A percentile compares a stretch with the other conserved stretches of the same genome.
phyloP scores from a whole-genome alignment of 2,329 filamentous ascomycete species.

The Bipolaris zeicola region DNA sequence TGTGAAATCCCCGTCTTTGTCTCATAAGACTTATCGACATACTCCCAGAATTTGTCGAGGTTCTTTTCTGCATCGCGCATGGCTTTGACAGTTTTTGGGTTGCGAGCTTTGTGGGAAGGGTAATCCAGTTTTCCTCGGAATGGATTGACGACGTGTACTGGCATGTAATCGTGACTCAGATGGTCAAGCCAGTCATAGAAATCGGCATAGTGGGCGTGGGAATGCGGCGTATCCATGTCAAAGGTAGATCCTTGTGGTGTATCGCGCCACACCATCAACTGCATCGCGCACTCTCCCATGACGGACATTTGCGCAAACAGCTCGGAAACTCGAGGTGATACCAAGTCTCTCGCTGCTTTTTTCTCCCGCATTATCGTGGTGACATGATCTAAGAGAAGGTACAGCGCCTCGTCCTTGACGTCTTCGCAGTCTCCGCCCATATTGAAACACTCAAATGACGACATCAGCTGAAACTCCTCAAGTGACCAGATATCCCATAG shows the following conservation, averaged over 20 bases:
- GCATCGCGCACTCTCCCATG: neutral
- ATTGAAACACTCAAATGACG: neutral
- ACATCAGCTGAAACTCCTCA: neutral
- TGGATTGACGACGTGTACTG: neutral
- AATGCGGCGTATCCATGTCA: neutral
- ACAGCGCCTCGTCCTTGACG: neutral
- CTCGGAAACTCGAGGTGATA: neutral
- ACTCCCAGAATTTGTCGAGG: neutral
- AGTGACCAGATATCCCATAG: neutral
- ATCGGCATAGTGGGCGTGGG: neutral
- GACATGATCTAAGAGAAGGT: neutral
- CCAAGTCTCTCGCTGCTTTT: neutral
- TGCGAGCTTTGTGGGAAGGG: neutral
- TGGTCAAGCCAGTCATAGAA: neutral
- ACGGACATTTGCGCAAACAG: neutral
- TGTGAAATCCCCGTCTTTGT: neutral
- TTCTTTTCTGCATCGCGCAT: neutral
- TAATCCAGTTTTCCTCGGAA: neutral
- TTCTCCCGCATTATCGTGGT: neutral
- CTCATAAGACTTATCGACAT: neutral
- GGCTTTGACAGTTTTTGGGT: neutral
- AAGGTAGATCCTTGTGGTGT: neutral
- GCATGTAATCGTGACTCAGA: neutral
- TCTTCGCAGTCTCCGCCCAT: neutral
- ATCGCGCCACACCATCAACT: neutral